These are phyloP conservation scores for Monosiga brevicollis DNA, from an alignment of 78 protist species.

Conservation along the genomic window DNA sequence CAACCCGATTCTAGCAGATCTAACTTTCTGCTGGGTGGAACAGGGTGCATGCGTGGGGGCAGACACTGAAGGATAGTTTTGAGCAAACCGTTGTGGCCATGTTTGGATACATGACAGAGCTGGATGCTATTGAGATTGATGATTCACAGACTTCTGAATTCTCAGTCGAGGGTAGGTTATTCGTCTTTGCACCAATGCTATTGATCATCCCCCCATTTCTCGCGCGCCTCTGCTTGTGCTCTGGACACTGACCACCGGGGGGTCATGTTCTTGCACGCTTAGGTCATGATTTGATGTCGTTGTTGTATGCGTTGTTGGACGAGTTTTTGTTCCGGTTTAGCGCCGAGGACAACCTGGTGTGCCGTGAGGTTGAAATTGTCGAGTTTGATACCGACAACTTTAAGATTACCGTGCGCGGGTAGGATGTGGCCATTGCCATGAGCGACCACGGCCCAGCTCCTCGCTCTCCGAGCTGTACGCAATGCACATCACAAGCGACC, in stretches of 20 bases:
- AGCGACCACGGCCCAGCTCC: no score
- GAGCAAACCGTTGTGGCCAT: background rate
- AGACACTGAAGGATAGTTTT: background rate
- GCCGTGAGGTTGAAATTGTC: background rate
- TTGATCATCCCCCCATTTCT: background rate
- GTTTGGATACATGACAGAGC: background rate
- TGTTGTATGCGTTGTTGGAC: slow-evolving; percentile 1
- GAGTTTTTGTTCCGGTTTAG: background rate
- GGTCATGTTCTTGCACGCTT: no score
- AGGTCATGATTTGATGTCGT: background rate
- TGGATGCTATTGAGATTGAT: background rate
- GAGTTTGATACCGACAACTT: background rate
- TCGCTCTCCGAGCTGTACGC: no score
- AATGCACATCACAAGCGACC: no score
- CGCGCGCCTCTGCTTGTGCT: no score
- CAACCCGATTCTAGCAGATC: no score
- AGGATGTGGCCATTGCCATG: no score
- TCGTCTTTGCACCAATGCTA: background rate
- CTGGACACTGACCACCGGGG: no score
- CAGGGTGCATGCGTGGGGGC: background rate
- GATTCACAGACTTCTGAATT: background rate
- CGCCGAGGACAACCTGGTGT: background rate
- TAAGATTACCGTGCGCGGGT: background rate
- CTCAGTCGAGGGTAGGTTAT: background rate
- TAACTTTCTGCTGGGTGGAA: no score